Conservation (phyloP, 2,329 filamentous ascomycete genomes). For the Drechslerella coelobrocha region DNA sequence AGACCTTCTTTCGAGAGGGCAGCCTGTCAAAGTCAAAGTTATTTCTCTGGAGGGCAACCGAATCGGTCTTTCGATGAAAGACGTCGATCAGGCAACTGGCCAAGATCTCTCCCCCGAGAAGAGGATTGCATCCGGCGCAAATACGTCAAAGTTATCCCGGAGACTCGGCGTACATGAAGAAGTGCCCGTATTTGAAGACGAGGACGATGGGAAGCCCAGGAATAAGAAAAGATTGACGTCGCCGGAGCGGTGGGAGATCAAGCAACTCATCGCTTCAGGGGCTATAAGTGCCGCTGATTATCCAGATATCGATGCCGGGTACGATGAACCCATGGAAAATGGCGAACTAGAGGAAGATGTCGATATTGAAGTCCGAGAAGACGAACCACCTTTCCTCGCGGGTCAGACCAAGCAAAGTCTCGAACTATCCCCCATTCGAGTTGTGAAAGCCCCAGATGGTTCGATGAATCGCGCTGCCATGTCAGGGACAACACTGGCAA, state of each 20-base stretch:
- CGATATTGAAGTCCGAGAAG: constrained; percentile 94
- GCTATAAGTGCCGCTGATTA: constrained; percentile 92
- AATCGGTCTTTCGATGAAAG: constrained; percentile 94
- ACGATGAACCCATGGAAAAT: constrained; percentile 83
- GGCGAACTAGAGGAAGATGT: constrained; percentile 90
- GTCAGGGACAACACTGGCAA: constrained; percentile 85
- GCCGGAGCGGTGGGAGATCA: constrained; percentile 95
- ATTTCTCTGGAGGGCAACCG: constrained; percentile 80
- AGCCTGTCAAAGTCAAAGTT: constrained; percentile 91
- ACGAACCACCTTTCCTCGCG: constrained; percentile 93
- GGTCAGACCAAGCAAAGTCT: constrained; percentile 96
- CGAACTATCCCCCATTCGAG: constrained; percentile 91
- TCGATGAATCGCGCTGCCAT: constrained; percentile 96
- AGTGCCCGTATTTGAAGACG: constrained; percentile 70
- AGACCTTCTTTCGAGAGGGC: constrained; percentile 79
- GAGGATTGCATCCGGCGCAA: constrained; percentile 85
- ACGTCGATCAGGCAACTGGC: constrained; percentile 89
- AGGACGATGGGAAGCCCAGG: constrained; percentile 64
- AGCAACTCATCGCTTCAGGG: constrained; percentile 93
- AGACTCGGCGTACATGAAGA: constrained; percentile 62
- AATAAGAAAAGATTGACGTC: constrained; percentile 94
- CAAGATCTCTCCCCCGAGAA: constrained; percentile 80
- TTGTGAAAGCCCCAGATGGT: constrained; percentile 97
- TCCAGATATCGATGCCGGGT: constrained; percentile 92
- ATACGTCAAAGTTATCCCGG: constrained; percentile 80